These are phyloP conservation scores for Alternaria sp. DNA, from an alignment of 2,329 filamentous ascomycete genomes.

Conservation along the genomic window DNA sequence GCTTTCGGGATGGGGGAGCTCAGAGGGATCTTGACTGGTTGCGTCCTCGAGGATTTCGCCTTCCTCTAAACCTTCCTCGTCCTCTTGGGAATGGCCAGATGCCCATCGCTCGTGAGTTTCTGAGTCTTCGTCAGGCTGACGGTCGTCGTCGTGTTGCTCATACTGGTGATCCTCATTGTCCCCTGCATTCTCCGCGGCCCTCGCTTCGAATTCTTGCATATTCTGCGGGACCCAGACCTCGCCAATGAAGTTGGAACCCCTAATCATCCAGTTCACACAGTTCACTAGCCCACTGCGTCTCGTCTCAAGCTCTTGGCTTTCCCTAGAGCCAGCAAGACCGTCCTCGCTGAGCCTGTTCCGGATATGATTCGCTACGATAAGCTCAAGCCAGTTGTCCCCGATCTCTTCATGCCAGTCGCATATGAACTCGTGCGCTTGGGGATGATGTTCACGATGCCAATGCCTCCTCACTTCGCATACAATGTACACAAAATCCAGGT, in stretches of 20 bases:
- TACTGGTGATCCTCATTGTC: background rate
- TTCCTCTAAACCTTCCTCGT: background rate
- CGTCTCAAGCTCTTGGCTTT: background rate
- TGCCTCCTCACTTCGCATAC: background rate
- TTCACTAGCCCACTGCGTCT: background rate
- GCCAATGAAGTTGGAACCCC: background rate
- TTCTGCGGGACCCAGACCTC: background rate
- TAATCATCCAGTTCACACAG: background rate
- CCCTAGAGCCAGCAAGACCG: background rate
- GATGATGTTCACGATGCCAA: background rate
- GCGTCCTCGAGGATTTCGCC: background rate
- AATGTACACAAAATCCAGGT: background rate
- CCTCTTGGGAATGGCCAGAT: background rate
- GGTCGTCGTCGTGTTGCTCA: background rate
- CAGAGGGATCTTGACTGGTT: background rate
- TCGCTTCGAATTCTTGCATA: background rate
- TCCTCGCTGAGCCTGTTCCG: background rate
- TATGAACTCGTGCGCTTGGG: background rate
- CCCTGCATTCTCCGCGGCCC: background rate
- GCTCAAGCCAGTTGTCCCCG: background rate
- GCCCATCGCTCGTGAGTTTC: background rate
- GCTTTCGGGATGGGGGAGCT: background rate
- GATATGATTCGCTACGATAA: background rate
- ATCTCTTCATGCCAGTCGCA: background rate
- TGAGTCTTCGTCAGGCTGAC: background rate